phyloP scores from a whole-genome alignment of 495 filamentous ascomycete species.

The Penicillium manginii region DNA sequence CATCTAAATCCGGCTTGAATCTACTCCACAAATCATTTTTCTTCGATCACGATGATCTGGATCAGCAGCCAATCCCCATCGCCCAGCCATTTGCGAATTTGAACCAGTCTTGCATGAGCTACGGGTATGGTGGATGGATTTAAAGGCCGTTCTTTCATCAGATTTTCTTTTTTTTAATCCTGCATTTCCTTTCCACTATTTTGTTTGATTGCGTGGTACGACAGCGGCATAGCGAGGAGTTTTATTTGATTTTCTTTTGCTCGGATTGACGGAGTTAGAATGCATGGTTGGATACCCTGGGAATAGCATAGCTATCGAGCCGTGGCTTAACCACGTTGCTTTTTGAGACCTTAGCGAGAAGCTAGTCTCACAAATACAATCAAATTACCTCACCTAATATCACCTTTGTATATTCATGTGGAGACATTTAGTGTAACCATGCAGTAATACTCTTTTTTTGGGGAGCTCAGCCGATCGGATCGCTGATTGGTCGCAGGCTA shows the following conservation, averaged over 20 bases:
- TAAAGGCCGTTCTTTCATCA: slow-evolving; percentile 15
- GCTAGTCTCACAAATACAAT: slow-evolving; percentile 1
- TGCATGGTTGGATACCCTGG: slow-evolving; percentile 39
- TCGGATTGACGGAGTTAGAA: slow-evolving; percentile 21
- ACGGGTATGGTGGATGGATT: slow-evolving; percentile 47
- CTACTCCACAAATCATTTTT: slow-evolving; percentile 53
- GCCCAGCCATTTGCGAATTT: slow-evolving; percentile 36
- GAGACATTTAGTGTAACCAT: neutral
- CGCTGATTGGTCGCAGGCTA: slow-evolving; percentile 11
- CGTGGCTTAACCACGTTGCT: slow-evolving; percentile 17
- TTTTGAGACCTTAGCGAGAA: slow-evolving; percentile 4
- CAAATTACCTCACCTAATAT: slow-evolving; percentile 6
- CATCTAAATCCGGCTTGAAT: slow-evolving; percentile 36
- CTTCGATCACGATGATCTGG: slow-evolving; percentile 45
- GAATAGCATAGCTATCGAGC: slow-evolving; percentile 18
- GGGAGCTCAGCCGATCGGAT: neutral
- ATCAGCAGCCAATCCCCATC: slow-evolving; percentile 34
- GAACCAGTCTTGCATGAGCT: slow-evolving; percentile 43
- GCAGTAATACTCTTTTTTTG: neutral
- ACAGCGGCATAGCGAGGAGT: slow-evolving; percentile 47
- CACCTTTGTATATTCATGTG: neutral
- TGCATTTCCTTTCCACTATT: slow-evolving; percentile 5
- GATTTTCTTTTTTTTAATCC: slow-evolving; percentile 1
- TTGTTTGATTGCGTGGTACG: slow-evolving; percentile 18
- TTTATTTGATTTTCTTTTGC: slow-evolving; percentile 21